phyloP scores from a whole-genome alignment of 495 filamentous ascomycete species.

The Penicillium tannophilum region DNA sequence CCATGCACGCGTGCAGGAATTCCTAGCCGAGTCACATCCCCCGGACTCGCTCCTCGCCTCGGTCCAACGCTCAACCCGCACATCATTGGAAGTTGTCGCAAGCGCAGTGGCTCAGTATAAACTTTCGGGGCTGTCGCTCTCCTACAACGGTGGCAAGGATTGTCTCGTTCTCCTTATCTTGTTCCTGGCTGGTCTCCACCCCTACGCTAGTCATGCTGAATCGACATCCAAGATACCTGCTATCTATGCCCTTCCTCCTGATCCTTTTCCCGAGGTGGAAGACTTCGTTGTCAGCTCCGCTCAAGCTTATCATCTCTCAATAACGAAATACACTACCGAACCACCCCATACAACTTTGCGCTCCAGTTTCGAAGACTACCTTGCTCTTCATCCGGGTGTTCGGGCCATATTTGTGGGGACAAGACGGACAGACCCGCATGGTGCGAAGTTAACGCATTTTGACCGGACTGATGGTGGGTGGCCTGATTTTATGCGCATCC shows the following conservation, averaged over 20 bases:
- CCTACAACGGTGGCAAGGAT: slow-evolving; percentile 98
- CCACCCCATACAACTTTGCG: slow-evolving; percentile 55
- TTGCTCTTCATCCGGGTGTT: slow-evolving; percentile 59
- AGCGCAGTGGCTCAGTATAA: slow-evolving; percentile 72
- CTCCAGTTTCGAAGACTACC: slow-evolving; percentile 74
- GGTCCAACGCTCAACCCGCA: slow-evolving; percentile 72
- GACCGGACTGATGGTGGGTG: slow-evolving; percentile 85
- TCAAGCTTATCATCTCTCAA: slow-evolving; percentile 67
- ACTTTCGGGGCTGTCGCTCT: slow-evolving; percentile 79
- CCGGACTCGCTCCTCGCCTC: slow-evolving; percentile 57
- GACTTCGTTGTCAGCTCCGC: slow-evolving; percentile 72
- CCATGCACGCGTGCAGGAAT: slow-evolving; percentile 64
- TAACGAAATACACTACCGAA: slow-evolving; percentile 70
- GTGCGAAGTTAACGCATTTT: slow-evolving; percentile 73
- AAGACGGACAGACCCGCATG: slow-evolving; percentile 88
- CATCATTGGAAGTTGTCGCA: slow-evolving; percentile 69
- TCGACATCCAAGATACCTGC: slow-evolving; percentile 55
- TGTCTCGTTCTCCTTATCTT: slow-evolving; percentile 92
- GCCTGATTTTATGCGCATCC: slow-evolving; percentile 89
- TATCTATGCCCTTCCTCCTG: slow-evolving; percentile 82
- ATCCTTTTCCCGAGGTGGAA: slow-evolving; percentile 85
- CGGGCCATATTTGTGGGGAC: slow-evolving; percentile 93
- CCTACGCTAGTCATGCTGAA: slow-evolving; percentile 17
- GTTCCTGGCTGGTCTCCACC: slow-evolving; percentile 70
- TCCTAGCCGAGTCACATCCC: slow-evolving; percentile 63